Evolutionary conservation across 331 rosid species (phyloP), one percentile per base, ranked within the genome.

Genomic region (Dryas integrifolia): DNA sequence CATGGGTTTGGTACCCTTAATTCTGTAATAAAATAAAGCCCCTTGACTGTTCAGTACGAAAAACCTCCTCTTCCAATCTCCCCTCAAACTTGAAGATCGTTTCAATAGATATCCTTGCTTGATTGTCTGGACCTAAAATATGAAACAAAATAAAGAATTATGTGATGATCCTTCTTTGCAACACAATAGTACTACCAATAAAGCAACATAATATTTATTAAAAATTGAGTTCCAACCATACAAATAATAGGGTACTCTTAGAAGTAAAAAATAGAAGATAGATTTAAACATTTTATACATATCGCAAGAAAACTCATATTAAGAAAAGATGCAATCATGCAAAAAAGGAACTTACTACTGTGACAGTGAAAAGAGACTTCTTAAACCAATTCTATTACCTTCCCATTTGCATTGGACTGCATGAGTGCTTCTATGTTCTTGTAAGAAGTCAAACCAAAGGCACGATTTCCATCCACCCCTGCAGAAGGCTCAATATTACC

Each of bases 1-100:
- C 97, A 70, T 76, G 53, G 96, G 85, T 69, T 85, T 95, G 82
- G 83, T 66, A 58, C 88, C 90, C 82, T 87, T 89, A 56, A 61
- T 64, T 83, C 92, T 86, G 78, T 95, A 89, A 79, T 95, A 95
- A 79, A 35, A 84, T 67, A 95, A 81, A 79, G 77, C 82, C 76
- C 98, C 90, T 59, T 87, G 89, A 83, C 70, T 89, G 79, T 95
- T 92, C 74, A 95, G 96, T 43, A 86, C 91, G 70, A 95, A 95
- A 81, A 92, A 95, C 76, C 92, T 87, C 72, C 99, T 85, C 81
- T 95, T 95, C 99, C 99, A 95, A 75, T 92, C 96, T 75, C 97
- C 98, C 58, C 96, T 89, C 58, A 50, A 70, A 70, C 83, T 83
- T 69, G 99, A 86, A 45, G 98, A 84, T 65, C 98, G 96, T 77